A percentile compares a stretch with the other conserved stretches of the same genome.
Conservation (phyloP, 495 filamentous ascomycete genomes). For the Lophiostoma macrostomum region DNA sequence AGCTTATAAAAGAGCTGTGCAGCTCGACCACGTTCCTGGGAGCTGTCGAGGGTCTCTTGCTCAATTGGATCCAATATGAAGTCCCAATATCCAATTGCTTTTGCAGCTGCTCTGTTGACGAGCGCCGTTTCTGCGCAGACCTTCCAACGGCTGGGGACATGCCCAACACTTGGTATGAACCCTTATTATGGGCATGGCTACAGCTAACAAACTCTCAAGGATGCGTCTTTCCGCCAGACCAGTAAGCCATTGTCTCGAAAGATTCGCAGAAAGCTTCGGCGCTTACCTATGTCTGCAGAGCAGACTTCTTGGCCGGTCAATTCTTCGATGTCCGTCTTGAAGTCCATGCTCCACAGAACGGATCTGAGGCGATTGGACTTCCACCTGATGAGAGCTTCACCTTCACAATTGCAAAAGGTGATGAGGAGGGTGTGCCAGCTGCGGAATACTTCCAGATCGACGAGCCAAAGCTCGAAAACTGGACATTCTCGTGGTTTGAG, state of each 20-base stretch:
- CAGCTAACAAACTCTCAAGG: constrained; percentile 37
- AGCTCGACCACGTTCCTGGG: background rate
- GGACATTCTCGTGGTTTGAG: constrained; percentile 71
- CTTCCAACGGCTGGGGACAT: constrained; percentile 66
- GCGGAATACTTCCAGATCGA: constrained; percentile 57
- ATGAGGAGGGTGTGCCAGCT: constrained; percentile 46
- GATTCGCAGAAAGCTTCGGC: background rate
- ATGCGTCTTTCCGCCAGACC: constrained; percentile 72
- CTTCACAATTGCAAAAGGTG: constrained; percentile 63
- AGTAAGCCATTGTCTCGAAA: constrained; percentile 44
- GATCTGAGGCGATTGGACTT: constrained; percentile 62
- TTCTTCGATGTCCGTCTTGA: constrained; percentile 74
- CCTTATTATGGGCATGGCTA: background rate
- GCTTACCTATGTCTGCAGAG: constrained; percentile 33
- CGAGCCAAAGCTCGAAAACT: constrained; percentile 63
- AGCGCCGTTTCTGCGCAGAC: constrained; percentile 52
- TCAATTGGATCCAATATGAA: constrained; percentile 2
- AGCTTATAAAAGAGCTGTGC: constrained; percentile 26
- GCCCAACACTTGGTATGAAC: constrained; percentile 56
- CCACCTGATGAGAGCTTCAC: constrained; percentile 64
- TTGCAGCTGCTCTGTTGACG: constrained; percentile 19
- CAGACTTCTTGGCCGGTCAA: constrained; percentile 70
- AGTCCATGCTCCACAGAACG: constrained; percentile 72
- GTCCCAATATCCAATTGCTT: constrained; percentile 14
- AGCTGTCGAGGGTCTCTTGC: constrained; percentile 2